Conservation (phyloP, 116 monocot species). For the Iris pallida region DNA sequence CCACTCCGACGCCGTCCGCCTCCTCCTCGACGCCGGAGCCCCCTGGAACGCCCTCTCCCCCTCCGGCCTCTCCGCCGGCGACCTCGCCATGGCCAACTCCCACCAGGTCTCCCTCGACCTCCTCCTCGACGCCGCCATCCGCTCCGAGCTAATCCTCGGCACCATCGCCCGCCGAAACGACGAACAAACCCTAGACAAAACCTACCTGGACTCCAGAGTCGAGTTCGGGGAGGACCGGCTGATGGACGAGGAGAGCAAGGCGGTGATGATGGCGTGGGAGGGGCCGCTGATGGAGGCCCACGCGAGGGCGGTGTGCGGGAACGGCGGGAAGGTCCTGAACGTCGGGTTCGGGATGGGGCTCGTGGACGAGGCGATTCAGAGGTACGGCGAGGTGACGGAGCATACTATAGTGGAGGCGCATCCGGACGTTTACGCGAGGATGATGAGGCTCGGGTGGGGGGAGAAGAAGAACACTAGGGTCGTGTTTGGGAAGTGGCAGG, state of each 20-base stretch:
- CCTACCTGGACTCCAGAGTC: constrained; percentile 64
- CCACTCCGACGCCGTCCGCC: constrained; percentile 43
- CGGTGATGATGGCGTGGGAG: constrained; percentile 99
- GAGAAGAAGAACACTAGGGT: constrained; percentile 91
- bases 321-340: constrained; percentile 57
- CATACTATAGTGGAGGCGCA: constrained; percentile 97
- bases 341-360: constrained; percentile 97
- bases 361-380: constrained; percentile 80
- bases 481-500: constrained; percentile 92
- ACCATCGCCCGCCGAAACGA: constrained; percentile 35
- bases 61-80: constrained; percentile 69
- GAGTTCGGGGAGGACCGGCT: constrained; percentile 71
- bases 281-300: constrained; percentile 95
- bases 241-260: constrained; percentile 85
- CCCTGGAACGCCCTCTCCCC: constrained; percentile 97
- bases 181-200: background rate
- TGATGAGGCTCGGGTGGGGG: constrained; percentile 72
- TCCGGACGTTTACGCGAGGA: constrained; percentile 60
- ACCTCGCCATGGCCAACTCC: constrained; percentile 61
- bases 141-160: constrained; percentile 79
- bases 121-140: constrained; percentile 72
- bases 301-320: constrained; percentile 68
- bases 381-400: constrained; percentile 50
- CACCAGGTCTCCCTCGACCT: constrained; percentile 63
- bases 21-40: constrained; percentile 70